Evolutionary conservation across 495 filamentous ascomycete species (phyloP).

Genomic region (Gamarada debralockiae): DNA sequence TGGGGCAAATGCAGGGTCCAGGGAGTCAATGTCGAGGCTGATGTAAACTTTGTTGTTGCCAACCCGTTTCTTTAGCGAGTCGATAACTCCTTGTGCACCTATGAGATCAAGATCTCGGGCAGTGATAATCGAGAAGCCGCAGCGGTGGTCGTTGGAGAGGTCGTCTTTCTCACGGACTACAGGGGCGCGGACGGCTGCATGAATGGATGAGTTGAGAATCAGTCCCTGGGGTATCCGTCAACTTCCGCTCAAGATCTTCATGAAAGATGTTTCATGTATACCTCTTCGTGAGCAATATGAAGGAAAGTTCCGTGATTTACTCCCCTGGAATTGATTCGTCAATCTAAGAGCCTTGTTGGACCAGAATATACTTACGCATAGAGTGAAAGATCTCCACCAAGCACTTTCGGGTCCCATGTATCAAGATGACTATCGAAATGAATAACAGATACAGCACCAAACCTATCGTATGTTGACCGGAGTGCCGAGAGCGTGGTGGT

Average conservation of each 20-base stretch:
- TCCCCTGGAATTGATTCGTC: no score
- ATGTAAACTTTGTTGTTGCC: constrained; percentile 75
- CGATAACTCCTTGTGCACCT: constrained; percentile 65
- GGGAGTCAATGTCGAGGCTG: constrained; percentile 78
- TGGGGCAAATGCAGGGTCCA: constrained; percentile 61
- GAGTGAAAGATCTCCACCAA: background rate
- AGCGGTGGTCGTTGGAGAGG: constrained; percentile 78
- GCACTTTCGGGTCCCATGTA: background rate
- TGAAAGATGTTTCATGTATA: no score
- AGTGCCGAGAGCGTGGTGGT: constrained; percentile 71
- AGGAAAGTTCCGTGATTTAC: no score
- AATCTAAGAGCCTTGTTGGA: no score
- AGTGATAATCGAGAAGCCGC: constrained; percentile 75
- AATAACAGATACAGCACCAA: constrained; percentile 64
- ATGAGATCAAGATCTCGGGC: constrained; percentile 75
- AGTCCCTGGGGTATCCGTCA: no score
- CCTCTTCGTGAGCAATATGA: no score
- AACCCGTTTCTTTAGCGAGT: constrained; percentile 67
- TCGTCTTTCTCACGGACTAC: no score
- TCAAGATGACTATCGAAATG: constrained; percentile 70
- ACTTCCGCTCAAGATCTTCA: no score
- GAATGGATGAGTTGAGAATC: no score
- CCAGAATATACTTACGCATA: no score
- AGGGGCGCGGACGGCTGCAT: no score
- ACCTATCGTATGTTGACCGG: constrained; percentile 32